These are phyloP conservation scores for Sporothrix sp. DNA, from an alignment of 2,329 filamentous ascomycete genomes.

Conservation along the genomic window DNA sequence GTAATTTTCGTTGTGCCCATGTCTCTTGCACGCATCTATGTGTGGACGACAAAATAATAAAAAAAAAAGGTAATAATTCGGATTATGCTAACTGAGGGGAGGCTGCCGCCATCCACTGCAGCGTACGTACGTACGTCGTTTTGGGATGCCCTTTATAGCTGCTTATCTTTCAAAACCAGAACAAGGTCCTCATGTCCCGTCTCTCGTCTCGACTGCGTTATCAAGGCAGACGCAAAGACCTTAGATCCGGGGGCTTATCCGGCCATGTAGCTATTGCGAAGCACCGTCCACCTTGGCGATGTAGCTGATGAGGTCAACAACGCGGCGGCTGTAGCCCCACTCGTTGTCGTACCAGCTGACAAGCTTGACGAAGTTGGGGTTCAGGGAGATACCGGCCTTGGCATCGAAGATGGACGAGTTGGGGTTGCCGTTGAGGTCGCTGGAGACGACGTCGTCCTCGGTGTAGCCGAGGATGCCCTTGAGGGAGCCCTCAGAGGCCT, in stretches of 20 bases:
- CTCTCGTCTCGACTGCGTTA: not conserved
- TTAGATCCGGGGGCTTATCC: conserved; percentile 11
- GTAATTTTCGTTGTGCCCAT: not conserved
- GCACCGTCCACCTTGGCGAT: conserved; percentile 70
- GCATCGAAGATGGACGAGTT: conserved; percentile 98
- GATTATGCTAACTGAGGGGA: conserved; percentile 5
- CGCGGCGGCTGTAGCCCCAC: conserved; percentile 98
- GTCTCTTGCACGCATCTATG: not conserved
- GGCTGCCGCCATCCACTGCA: conserved; percentile 4
- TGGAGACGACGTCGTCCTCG: conserved; percentile 93
- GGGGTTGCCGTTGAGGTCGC: conserved; percentile 84
- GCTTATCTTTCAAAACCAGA: not conserved
- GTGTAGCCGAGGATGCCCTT: conserved; percentile 93
- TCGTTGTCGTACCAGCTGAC: conserved; percentile 99
- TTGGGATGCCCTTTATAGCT: not conserved
- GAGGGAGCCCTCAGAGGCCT: conserved; percentile 69
- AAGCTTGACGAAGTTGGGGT: conserved; percentile 98
- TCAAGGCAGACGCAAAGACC: not conserved
- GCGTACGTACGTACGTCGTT: not conserved
- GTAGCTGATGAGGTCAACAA: conserved; percentile 71
- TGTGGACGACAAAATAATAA: not conserved
- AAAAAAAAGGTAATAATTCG: not conserved
- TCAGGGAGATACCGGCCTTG: conserved; percentile 97
- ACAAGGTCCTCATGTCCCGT: not conserved
- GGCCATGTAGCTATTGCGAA: conserved; percentile 33